Percentiles rank a stretch among this genome's conserved stretches.
Conservation (phyloP, 306 rosid genomes). For the Coriaria nepalensis region DNA sequence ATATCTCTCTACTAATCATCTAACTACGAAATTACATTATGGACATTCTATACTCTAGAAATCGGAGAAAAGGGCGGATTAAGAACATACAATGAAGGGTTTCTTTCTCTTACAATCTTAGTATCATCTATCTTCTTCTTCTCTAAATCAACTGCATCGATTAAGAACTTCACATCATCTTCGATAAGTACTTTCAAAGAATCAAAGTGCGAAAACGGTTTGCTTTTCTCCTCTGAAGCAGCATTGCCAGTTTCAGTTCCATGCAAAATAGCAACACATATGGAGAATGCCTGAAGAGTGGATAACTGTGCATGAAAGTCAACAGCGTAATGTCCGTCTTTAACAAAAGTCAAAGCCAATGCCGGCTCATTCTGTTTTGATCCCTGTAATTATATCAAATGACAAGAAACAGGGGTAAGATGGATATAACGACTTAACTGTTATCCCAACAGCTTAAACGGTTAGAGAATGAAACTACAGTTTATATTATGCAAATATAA, state of each 20-base stretch:
- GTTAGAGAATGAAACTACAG: too few relatives aligned
- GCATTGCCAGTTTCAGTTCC: conserved; percentile 36
- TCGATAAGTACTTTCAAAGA: conserved; percentile 64
- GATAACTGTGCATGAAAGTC: conserved; percentile 86
- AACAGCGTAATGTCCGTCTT: conserved; percentile 71
- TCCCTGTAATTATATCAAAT: conserved; percentile 42
- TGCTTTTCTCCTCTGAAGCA: conserved; percentile 22
- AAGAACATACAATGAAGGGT: conserved; percentile 39
- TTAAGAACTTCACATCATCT: conserved; percentile 46
- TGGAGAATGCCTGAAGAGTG: conserved; percentile 80
- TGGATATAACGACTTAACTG: too few relatives aligned
- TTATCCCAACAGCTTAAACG: too few relatives aligned
- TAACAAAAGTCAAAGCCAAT: conserved; percentile 45
- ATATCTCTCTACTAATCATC: conserved; percentile 7
- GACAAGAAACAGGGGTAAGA: conserved; percentile 7
- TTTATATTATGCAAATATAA: not conserved
- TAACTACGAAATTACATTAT: conserved; percentile 42
- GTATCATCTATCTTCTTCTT: conserved; percentile 12
- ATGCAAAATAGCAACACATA: conserved; percentile 70
- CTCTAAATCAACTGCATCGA: conserved; percentile 42
- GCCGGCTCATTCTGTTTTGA: conserved; percentile 56
- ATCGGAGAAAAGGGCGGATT: conserved; percentile 87
- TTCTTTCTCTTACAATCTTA: conserved; percentile 36
- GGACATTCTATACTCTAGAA: conserved; percentile 48
- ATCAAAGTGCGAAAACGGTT: conserved; percentile 33